A percentile compares a stretch with the other conserved stretches of the same genome.
These are phyloP conservation scores for Camelina laxa DNA, from an alignment of 345 rosid genomes.

Conservation along the genomic window DNA sequence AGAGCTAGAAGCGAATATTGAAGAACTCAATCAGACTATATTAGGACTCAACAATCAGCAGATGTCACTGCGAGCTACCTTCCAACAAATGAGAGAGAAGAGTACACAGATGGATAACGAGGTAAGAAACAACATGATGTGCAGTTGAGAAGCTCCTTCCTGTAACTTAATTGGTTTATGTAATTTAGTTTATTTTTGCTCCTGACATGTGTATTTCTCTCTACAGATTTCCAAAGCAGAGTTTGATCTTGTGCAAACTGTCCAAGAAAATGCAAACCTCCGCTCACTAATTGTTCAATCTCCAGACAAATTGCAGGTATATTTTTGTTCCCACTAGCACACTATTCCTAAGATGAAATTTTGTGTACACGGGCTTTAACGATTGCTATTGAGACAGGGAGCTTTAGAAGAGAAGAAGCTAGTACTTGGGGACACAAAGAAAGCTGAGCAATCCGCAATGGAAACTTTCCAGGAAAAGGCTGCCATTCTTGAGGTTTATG, in stretches of 20 bases:
- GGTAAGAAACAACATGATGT: slow-evolving; percentile 44
- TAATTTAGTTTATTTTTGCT: neutral
- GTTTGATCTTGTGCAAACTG: slow-evolving; percentile 78
- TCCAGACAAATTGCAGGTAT: slow-evolving; percentile 94
- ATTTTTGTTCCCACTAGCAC: slow-evolving; percentile 3
- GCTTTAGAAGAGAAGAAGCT: slow-evolving; percentile 83
- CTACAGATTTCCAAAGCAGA: slow-evolving; percentile 79
- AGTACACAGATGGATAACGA: slow-evolving; percentile 62
- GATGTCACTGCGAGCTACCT: slow-evolving; percentile 62
- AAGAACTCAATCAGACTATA: slow-evolving; percentile 68
- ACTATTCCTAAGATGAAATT: neutral
- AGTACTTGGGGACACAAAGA: slow-evolving; percentile 66
- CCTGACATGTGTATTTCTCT: slow-evolving; percentile 26
- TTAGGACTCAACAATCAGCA: slow-evolving; percentile 76
- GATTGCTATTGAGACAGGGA: slow-evolving; percentile 53
- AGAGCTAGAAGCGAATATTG: slow-evolving; percentile 63
- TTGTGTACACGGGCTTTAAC: neutral
- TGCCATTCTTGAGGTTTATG: slow-evolving; percentile 66
- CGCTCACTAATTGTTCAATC: slow-evolving; percentile 89
- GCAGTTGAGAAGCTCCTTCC: neutral
- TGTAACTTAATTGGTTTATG: neutral
- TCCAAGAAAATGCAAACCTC: slow-evolving; percentile 80
- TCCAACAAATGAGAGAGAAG: slow-evolving; percentile 67
- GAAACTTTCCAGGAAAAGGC: slow-evolving; percentile 74
- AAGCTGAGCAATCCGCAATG: slow-evolving; percentile 73